These are phyloP conservation scores for Gloeopeniophorella convolvens DNA, from an alignment of 768 basidiomycete species.

Conservation along the genomic window DNA sequence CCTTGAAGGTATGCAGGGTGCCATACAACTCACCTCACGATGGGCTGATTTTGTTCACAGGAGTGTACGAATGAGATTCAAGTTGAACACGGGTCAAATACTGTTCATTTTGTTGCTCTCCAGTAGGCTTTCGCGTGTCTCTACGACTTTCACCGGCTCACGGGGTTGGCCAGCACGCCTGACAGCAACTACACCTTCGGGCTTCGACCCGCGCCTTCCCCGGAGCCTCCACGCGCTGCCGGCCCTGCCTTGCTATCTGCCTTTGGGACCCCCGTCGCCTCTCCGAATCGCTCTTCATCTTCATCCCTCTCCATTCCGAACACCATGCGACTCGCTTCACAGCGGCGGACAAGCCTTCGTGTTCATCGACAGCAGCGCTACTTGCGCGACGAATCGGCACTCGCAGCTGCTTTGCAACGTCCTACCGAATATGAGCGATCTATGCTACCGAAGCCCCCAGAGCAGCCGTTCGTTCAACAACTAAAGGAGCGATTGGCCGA, in stretches of 20 bases:
- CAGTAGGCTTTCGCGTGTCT: not conserved
- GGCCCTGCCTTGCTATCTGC: not conserved
- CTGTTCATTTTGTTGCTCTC: slow-evolving; percentile 1
- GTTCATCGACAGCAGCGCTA: slow-evolving; percentile 11
- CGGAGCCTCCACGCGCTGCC: not conserved
- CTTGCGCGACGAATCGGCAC: slow-evolving; percentile 13
- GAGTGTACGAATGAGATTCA: slow-evolving; percentile 8
- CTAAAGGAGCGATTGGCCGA: slow-evolving; percentile 6
- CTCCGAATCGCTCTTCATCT: not conserved
- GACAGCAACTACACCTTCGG: not conserved
- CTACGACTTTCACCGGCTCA: not conserved
- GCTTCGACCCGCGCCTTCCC: not conserved
- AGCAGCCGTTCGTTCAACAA: slow-evolving; percentile 3
- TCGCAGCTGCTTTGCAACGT: slow-evolving; percentile 1
- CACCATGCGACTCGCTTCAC: not conserved
- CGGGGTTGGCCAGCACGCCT: not conserved
- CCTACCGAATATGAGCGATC: slow-evolving; percentile 4
- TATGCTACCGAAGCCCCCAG: slow-evolving; percentile 4
- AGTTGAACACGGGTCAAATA: not conserved
- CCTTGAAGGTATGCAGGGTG: slow-evolving; percentile 9
- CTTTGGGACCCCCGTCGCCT: not conserved
- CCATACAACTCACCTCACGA: too few species aligned
- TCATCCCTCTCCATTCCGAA: not conserved
- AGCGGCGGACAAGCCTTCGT: not conserved
- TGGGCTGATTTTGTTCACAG: not conserved